Evolutionary conservation across 129 eudicot species (phyloP), one percentile per base, ranked within the genome.

Genomic region (Helianthus tuberosus): DNA sequence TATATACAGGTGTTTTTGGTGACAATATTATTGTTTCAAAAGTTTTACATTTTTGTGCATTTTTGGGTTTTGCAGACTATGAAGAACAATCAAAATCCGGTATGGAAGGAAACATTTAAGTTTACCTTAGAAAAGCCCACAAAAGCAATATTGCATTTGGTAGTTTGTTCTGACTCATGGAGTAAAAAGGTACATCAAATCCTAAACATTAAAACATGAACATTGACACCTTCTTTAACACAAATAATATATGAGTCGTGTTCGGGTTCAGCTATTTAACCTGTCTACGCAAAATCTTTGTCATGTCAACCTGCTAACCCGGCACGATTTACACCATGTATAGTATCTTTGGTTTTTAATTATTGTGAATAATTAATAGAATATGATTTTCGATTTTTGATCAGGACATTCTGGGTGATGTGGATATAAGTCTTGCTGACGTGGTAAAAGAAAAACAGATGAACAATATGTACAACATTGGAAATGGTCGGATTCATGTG

Each of bases 41-140:
- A 38, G 43, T 38, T 5, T 11, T 11, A 48, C 4, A 48, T 10
- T 11, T 5, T 10, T 71, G 7, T 51, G 8, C 23, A 48, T 20
- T 20, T 46, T 6, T 4, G 10, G 43, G 27, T 8, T 58, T 32
- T 8, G 11, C 80, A 86, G 96, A 20, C 67, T 43, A 59, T 84
- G 69, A 89, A 84, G 91, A 86, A 86, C 64, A 84, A 66, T 50
- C 78, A 86, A 74, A 85, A 86, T 77, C 96, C 96, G 38, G 75
- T 87, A 68, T 89, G 89, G 89, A 85, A 80, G 2, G 91, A 89
- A 75, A 89, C 84, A 74, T 89, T 86, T 41, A 79, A 74, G 69
- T 89, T 86, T 76, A 80, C 75, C 78, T 58, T 89, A 77, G 89
- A 82, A 41, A 89, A 84, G 72, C 91, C 96, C 8, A 63, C 81